Base-by-base conservation (phyloP, 1,139 yeast genomes). In the Sugiyamaella castrensis region DNA sequence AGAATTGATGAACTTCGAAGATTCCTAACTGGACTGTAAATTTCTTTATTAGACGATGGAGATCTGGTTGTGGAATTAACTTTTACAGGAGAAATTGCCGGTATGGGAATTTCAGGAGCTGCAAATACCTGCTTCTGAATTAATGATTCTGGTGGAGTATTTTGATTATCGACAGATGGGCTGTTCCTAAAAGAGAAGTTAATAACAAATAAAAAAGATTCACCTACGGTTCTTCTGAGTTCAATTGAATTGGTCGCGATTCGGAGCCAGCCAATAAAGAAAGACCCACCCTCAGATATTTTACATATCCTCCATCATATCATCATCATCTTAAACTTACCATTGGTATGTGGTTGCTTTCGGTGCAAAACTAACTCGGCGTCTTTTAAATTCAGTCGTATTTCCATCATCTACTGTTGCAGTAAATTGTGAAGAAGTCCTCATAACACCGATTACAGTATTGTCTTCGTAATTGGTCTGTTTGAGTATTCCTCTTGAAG, bases 301-400 rank as follows among this genome's bases (percentile, higher is more conserved):
- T 9, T 5, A 24, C 27, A 13, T 7, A 29, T 27, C 5, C 15
- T 7, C 35, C 11, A 29, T 10, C 32, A n/a, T n/a, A n/a, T n/a
- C n/a, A n/a, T n/a, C n/a, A n/a, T n/a, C n/a, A n/a, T 9, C 28
- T 19, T 27, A 6, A n/a, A 56, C 56, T 50, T 46, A 48, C 59
- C 74, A 77, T 43, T 51, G 49, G 41, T 37, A 74, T 60, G 2
- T 44, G 4, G 78, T 75, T 0, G 74, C 79, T 56, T 75, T 77
- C 5, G 78, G 78, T 5, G 78, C 77, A 61, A 75, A 75, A 40
- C 78, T 73, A 6, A 75, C 80, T 32, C 79, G 58, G 50, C 79
- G 62, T 42, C 52, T 51, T 35, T 43, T 36, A 37, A 45, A 39
- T 32, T 50, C 48, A 6, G 53, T 43, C 3, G 50, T 49, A 34